Evolutionary conservation across 257 asterid species (phyloP).

Genomic region (Solanum tarapatanum): DNA sequence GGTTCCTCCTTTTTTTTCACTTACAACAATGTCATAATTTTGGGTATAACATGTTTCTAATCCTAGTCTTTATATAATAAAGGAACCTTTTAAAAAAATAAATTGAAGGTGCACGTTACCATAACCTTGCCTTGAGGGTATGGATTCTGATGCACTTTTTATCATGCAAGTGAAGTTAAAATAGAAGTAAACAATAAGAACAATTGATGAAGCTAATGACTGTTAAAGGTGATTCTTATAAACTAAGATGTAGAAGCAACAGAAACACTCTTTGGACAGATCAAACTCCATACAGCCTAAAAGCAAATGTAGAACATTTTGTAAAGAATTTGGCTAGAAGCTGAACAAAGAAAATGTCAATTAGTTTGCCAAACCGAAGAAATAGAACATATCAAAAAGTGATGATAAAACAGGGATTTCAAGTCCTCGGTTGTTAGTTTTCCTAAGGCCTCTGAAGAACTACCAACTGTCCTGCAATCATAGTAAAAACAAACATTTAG

Average conservation of each 20-base stretch:
- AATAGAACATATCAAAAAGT: neutral
- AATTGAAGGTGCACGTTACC: neutral
- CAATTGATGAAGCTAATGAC: neutral
- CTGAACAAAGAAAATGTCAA: neutral
- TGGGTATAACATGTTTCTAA: neutral
- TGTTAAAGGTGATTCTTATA: neutral
- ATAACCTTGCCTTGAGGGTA: neutral
- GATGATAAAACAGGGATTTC: no score
- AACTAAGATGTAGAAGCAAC: neutral
- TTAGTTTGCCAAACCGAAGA: neutral
- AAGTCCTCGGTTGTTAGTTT: no score
- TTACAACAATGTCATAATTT: neutral
- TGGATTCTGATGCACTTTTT: neutral
- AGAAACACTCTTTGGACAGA: neutral
- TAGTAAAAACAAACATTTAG: neutral
- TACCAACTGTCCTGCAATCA: constrained; percentile 51
- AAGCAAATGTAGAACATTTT: neutral
- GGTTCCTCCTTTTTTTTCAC: neutral
- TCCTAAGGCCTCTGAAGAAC: constrained; percentile 45
- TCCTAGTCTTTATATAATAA: neutral
- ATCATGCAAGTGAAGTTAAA: neutral
- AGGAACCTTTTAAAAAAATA: neutral
- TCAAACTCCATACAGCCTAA: neutral
- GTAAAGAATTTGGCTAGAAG: neutral
- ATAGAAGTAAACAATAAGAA: neutral